Percentiles rank a stretch among this genome's conserved stretches.
Conservation (phyloP, 345 rosid species). For the Eucalyptus regnans region DNA sequence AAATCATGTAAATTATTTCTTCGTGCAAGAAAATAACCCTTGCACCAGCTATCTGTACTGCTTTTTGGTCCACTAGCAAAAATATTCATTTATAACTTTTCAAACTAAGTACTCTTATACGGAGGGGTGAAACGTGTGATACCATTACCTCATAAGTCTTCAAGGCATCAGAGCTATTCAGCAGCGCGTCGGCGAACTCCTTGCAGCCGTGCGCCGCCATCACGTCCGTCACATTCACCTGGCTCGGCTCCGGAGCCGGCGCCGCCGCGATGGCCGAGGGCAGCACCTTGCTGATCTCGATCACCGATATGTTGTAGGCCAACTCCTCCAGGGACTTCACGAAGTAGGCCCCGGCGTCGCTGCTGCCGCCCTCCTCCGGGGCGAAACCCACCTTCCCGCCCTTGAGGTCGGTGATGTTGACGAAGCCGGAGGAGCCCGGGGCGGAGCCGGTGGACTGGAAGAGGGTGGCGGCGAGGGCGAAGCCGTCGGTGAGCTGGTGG, state of each 20-base stretch:
- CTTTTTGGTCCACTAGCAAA: neutral
- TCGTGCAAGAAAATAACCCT: neutral
- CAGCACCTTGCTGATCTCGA: slow-evolving; percentile 72
- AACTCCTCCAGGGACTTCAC: slow-evolving; percentile 73
- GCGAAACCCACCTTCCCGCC: slow-evolving; percentile 90
- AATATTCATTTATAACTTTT: neutral
- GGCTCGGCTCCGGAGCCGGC: slow-evolving; percentile 70
- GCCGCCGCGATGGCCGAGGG: slow-evolving; percentile 72
- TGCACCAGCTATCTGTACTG: neutral
- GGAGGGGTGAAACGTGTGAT: neutral
- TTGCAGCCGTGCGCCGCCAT: slow-evolving; percentile 94
- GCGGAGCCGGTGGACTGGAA: slow-evolving; percentile 91
- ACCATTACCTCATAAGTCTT: slow-evolving; percentile 48
- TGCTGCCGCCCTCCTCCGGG: slow-evolving; percentile 45
- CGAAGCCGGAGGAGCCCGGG: slow-evolving; percentile 73
- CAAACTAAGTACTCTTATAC: neutral
- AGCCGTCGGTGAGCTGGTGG: slow-evolving; percentile 82
- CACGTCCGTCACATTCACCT: slow-evolving; percentile 54
- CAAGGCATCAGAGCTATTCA: slow-evolving; percentile 44
- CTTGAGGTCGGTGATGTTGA: slow-evolving; percentile 70
- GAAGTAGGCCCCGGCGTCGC: slow-evolving; percentile 31
- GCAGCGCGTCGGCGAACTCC: slow-evolving; percentile 68
- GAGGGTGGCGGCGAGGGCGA: slow-evolving; percentile 85
- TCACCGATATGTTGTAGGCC: slow-evolving; percentile 80
- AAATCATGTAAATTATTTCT: neutral